Evolutionary conservation across 2,329 filamentous ascomycete species (phyloP), one percentile per base, ranked within the genome.

Genomic region (Lasiodiplodia sp.): DNA sequence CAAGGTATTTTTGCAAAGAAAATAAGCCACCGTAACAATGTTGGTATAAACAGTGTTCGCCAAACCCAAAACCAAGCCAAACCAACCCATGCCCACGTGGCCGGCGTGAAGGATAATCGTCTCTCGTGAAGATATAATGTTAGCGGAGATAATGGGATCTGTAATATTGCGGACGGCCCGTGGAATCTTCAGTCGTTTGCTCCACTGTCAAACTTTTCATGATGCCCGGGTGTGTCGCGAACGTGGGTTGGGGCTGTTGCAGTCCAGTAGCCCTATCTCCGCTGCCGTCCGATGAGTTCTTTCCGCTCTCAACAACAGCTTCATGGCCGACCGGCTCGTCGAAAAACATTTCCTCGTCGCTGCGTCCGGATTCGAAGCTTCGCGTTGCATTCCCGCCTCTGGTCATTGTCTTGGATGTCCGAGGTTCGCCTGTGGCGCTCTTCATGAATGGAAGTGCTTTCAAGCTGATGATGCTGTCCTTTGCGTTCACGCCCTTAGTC

Each of bases 311-410:
- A 2, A 28, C 21, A 2, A 38, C 8, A n/a, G n/a, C 4, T 1
- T 64, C 28, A 12, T 40, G 44, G n/a, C 60, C 60, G 21, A 47
- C 60, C 28, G 60, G 60, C 18, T 69, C 34, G 23, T 69, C 53
- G 40, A 66, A 66, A 23, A 69, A 65, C 23, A 65, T 25, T 38
- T 67, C 31, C 21, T 67, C 53, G 34, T 69, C 68, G 31, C 40
- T 28, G 31, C 52, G 40, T 10, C 60, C 47, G 2, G 60, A 34
- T 7, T 64, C 60, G 28, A 64, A 51, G 25, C 47, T 38, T 14
- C 47, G 44, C 60, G 38, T 11, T 11, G 44, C 60, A 5, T 52
- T 11, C 1, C 28, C 31, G 21, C 60, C 31, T 8, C 60, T 31
- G 3, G n/a, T 11, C 5, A 64, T 21, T 23, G 60, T 52, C 16